A percentile compares a stretch with the other conserved stretches of the same genome.
Evolutionary conservation across 1,284 basidiomycete genomes (phyloP).

Genomic region (Boletus holoroseus): DNA sequence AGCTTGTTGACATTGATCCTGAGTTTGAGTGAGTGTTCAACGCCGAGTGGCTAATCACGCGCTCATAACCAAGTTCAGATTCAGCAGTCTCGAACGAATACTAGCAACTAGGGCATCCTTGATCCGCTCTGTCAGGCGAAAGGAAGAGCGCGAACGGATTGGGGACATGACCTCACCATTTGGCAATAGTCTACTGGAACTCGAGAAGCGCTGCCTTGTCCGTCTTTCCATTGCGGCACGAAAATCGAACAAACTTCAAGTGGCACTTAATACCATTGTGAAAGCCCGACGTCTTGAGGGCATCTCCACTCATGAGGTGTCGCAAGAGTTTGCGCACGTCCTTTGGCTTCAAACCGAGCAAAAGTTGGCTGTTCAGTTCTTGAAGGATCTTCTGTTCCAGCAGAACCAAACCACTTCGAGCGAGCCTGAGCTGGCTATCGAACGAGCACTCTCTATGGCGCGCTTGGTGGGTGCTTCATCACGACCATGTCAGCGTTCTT

Average conservation of each 20-base stretch:
- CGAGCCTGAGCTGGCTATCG: constrained; percentile 16
- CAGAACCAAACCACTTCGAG: constrained; percentile 15
- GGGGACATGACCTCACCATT: constrained; percentile 62
- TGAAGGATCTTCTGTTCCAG: constrained; percentile 46
- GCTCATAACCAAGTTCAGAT: constrained; percentile 48
- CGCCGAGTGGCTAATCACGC: background rate
- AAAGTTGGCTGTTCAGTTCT: constrained; percentile 72
- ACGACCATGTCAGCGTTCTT: background rate
- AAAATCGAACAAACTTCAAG: constrained; percentile 64
- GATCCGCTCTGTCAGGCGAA: constrained; percentile 62
- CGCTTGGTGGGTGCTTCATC: constrained; percentile 48
- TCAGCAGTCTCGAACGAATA: constrained; percentile 70
- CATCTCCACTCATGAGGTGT: constrained; percentile 48
- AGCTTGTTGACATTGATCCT: constrained; percentile 45
- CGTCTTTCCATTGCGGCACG: constrained; percentile 74
- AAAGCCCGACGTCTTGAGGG: constrained; percentile 64
- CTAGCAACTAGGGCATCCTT: constrained; percentile 80
- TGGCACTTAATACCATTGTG: constrained; percentile 82
- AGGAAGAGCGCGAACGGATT: constrained; percentile 65
- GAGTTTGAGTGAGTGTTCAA: constrained; percentile 60
- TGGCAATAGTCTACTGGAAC: constrained; percentile 45
- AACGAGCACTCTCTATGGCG: constrained; percentile 51
- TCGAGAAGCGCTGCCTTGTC: constrained; percentile 72
- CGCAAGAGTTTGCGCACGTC: constrained; percentile 82
- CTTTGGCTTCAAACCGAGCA: constrained; percentile 88